Percentiles rank a stretch among this genome's conserved stretches.
These are phyloP conservation scores for Narthecium ossifragum DNA, from an alignment of 106 monocot species.

Conservation along the genomic window DNA sequence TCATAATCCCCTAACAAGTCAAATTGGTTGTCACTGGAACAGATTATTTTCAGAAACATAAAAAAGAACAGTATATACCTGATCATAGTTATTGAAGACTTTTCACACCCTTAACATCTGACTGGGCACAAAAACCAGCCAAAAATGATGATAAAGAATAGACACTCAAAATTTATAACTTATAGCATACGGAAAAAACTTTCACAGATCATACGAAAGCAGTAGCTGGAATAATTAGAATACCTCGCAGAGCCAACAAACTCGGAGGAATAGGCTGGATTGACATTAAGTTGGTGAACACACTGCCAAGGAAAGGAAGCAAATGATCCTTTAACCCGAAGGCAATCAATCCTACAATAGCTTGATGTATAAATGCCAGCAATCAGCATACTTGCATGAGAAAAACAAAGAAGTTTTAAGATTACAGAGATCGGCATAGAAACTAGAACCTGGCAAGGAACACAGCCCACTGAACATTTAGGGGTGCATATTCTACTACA, in stretches of 20 bases:
- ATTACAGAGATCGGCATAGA: too few species aligned
- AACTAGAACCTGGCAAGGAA: not conserved
- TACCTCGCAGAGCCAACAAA: not conserved
- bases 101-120: too few species aligned
- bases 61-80: too few species aligned
- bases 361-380: not conserved
- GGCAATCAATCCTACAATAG: not conserved
- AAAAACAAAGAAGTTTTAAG: not conserved
- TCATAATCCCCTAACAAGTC: too few species aligned
- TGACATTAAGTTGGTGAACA: not conserved
- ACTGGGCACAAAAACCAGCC: too few species aligned
- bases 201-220: not conserved
- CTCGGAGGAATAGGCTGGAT: not conserved
- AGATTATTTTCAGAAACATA: too few species aligned
- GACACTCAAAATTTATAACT: not conserved
- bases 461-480: not conserved
- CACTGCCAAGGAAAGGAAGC: not conserved
- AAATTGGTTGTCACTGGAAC: too few species aligned
- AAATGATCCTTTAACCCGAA: not conserved
- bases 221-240: not conserved
- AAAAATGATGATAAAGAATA: not conserved
- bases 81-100: too few species aligned
- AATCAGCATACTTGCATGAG: not conserved
- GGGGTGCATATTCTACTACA: not conserved
- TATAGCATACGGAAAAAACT: not conserved